Evolutionary conservation across 768 basidiomycete species (phyloP).

Genomic region (Cytidiella melzeri): DNA sequence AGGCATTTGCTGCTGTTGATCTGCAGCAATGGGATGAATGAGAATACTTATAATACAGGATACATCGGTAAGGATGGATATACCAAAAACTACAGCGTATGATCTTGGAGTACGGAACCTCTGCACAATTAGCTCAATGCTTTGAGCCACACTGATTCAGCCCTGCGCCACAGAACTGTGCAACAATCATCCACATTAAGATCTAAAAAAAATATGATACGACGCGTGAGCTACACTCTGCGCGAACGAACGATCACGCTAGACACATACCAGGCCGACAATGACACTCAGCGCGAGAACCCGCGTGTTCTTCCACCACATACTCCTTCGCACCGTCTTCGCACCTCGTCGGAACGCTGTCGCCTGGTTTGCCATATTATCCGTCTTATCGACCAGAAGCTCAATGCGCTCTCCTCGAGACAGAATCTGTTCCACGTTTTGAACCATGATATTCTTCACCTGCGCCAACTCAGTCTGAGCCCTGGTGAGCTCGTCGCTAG

Average conservation of each 20-base stretch:
- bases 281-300: slow-evolving; percentile 59
- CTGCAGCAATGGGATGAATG: too few relatives aligned
- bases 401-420: slow-evolving; percentile 93
- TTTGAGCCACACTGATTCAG: slow-evolving; percentile 58
- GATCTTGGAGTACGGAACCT: too few relatives aligned
- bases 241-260: not conserved
- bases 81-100: too few relatives aligned
- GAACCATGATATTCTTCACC: slow-evolving; percentile 97
- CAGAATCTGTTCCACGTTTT: slow-evolving; percentile 96
- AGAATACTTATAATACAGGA: too few relatives aligned
- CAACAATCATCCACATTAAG: slow-evolving; percentile 75
- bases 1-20: too few relatives aligned
- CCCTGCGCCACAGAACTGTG: slow-evolving; percentile 85
- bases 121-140: too few relatives aligned
- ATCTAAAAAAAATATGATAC: slow-evolving; percentile 35
- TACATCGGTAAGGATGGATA: too few relatives aligned
- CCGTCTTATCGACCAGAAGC: slow-evolving; percentile 94
- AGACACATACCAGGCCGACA: slow-evolving; percentile 57
- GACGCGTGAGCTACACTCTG: slow-evolving; percentile 1
- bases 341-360: slow-evolving; percentile 91
- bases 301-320: slow-evolving; percentile 87
- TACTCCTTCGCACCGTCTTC: slow-evolving; percentile 70
- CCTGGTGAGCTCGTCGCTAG: slow-evolving; percentile 80
- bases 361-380: slow-evolving; percentile 90
- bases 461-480: slow-evolving; percentile 86